Evolutionary conservation across 495 filamentous ascomycete species (phyloP).

Genomic region (Umbilicaria muhlenbergii): DNA sequence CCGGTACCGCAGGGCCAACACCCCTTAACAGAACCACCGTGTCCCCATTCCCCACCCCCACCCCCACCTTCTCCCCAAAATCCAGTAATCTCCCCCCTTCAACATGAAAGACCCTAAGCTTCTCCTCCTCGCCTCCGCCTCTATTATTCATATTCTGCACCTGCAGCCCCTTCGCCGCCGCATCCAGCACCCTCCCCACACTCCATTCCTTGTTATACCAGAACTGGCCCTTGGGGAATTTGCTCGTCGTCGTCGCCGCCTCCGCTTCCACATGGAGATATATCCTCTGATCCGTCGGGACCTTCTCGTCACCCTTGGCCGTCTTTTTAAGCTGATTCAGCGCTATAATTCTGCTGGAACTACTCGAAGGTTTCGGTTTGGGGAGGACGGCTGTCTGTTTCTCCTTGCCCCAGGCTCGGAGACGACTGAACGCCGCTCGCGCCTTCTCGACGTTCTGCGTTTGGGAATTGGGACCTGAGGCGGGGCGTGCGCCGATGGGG

Average conservation of each 20-base stretch:
- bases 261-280: constrained; percentile 80
- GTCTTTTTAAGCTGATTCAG: constrained; percentile 64
- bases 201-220: constrained; percentile 80
- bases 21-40: constrained; percentile 81
- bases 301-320: constrained; percentile 75
- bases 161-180: constrained; percentile 64
- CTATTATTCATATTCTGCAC: constrained; percentile 85
- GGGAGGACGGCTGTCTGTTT: constrained; percentile 34
- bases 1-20: constrained; percentile 45
- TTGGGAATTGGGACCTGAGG: constrained; percentile 6
- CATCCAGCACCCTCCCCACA: constrained; percentile 74
- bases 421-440: constrained; percentile 42
- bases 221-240: constrained; percentile 63
- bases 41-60: constrained; percentile 57
- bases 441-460: constrained; percentile 35
- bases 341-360: constrained; percentile 42
- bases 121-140: constrained; percentile 57
- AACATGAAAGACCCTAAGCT: constrained; percentile 76
- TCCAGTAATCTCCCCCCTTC: constrained; percentile 74
- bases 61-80: constrained; percentile 70
- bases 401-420: constrained; percentile 53
- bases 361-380: constrained; percentile 42
- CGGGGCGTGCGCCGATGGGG: constrained; percentile 50
- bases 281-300: constrained; percentile 63
- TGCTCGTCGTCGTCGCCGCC: constrained; percentile 57